Percentiles rank a stretch among this genome's conserved stretches.
These are phyloP conservation scores for Russula emetica DNA, from an alignment of 768 basidiomycete species.

Conservation along the genomic window DNA sequence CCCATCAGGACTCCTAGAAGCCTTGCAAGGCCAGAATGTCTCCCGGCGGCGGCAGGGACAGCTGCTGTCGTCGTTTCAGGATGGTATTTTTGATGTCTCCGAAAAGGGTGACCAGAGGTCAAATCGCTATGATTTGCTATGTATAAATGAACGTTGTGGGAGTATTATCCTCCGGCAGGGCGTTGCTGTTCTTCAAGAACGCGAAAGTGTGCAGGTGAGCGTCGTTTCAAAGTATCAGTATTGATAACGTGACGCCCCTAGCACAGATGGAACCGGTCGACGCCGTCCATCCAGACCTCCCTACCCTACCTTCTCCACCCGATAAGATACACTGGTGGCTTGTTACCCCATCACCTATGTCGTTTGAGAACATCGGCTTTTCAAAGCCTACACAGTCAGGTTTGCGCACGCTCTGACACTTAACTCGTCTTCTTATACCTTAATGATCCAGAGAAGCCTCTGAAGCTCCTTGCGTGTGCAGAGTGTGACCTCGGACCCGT, in stretches of 20 bases:
- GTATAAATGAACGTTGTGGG: conserved; percentile 63
- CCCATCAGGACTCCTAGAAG: conserved; percentile 49
- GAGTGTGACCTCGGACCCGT: conserved; percentile 84
- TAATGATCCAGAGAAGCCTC: conserved; percentile 36
- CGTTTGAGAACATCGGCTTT: conserved; percentile 86
- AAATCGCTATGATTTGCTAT: conserved; percentile 68
- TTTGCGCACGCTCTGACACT: conserved; percentile 29
- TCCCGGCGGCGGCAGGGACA: conserved; percentile 36
- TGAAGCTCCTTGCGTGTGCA: conserved; percentile 73
- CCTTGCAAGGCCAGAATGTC: conserved; percentile 43
- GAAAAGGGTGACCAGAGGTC: conserved; percentile 22
- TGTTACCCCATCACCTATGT: conserved; percentile 69
- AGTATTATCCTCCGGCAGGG: conserved; percentile 65
- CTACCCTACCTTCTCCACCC: conserved; percentile 53
- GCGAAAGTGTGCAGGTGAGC: conserved; percentile 53
- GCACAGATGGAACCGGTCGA: conserved; percentile 55
- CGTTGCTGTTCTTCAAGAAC: conserved; percentile 53
- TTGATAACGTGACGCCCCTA: conserved; percentile 7
- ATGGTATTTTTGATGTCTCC: conserved; percentile 44
- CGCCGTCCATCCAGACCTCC: conserved; percentile 40
- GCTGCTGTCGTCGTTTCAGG: conserved; percentile 44
- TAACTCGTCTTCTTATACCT: conserved; percentile 6
- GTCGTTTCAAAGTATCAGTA: background rate
- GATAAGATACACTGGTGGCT: conserved; percentile 70
- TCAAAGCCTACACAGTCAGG: conserved; percentile 50